Evolutionary conservation across 2,329 filamentous ascomycete species (phyloP), one percentile per base, ranked within the genome.

Genomic region (Pseudogymnoascus sp.): DNA sequence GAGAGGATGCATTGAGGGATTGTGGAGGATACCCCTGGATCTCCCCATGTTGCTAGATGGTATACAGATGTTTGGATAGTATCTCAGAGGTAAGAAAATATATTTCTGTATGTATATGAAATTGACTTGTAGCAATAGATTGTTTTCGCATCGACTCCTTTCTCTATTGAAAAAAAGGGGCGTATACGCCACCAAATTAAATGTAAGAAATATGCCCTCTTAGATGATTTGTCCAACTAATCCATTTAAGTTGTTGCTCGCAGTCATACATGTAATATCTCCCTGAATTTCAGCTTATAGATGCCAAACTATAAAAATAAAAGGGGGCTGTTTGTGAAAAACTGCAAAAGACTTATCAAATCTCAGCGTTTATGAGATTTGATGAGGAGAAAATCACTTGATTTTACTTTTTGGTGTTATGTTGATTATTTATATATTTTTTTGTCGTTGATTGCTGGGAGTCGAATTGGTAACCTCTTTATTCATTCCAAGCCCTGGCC

Each of bases 261-360:
- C 19, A 19, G 19, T 19, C 4, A 16, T 11, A 10, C 8, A 53
- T 10, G 4, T 31, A 7, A 16, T 2, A 6, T 26, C 8, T 53
- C 6, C 1, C 24, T 31, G 4, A 2, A 31, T 53, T 53, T 16
- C 46, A 2, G 14, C 8, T 16, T 16, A 50, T 16, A 31, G 4
- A 31, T 33, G 46, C 2, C 5, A 31, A 3, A 19, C n/a, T 53
- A 16, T 8, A 56, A 56, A 53, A 56, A 19, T 19, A 19, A 31
- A 1, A 4, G 11, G 46, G n/a, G 26, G 28, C 19, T 33, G n/a
- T 2, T 56, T 33, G 11, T 56, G 1, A 8, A 56, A 33, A 56
- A 33, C 28, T 33, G 28, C 50, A 56, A 56, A 56, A 56, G 50
- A 56, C 50, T 56, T 56, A 22, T 33, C 50, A 56, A 56, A 56